Base-by-base conservation (phyloP, 1,284 basidiomycete genomes). In the Ustilago vetiveriae region DNA sequence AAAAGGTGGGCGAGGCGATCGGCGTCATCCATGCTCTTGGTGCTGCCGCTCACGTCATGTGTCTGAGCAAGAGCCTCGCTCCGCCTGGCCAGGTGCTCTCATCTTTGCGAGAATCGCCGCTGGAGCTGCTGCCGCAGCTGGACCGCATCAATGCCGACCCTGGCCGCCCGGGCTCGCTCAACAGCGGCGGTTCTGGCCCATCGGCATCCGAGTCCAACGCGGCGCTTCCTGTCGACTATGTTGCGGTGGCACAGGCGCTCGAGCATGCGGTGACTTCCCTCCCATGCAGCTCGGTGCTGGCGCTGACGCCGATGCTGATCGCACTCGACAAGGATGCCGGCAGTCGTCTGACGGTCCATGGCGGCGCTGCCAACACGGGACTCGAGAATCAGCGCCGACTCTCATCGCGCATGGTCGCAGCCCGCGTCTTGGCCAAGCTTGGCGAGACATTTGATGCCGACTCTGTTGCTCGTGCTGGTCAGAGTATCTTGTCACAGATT, bases 221-320 rank as follows among this genome's bases (percentile, higher is more conserved):
- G 19, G 58, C 65, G 66, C 85, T 85, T 4, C 84, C 90, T 13
- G 88, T 88, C 30, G 94, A 97, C 80, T 94, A 92, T 79, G 84
- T 88, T 2, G 87, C 89, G 66, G 86, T 93, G 33, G 83, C 90
- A n/a, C 84, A 86, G 35, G 85, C 94, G 40, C 85, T 97, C 26
- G 85, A 85, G 16, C 86, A 87, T 3, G 84, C 91, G 14, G 88
- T 92, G 44, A 85, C 88, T 48, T 85, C 89, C 36, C 81, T 90
- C 16, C 92, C 94, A 0, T 83, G 89, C 24, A 87, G 89, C 22
- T 89, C 89, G 1, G 78, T 95, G 32, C 82, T 93, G 19, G 88
- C 89, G 0, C 89, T 91, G 26, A 84, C 92, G 29, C 94, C 94
- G 2, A 94, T 95, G 90, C 83, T 98, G 33, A 80, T 92, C 27